Conservation (phyloP, 2,329 filamentous ascomycete genomes). For the Plectosphaerella plurivora region DNA sequence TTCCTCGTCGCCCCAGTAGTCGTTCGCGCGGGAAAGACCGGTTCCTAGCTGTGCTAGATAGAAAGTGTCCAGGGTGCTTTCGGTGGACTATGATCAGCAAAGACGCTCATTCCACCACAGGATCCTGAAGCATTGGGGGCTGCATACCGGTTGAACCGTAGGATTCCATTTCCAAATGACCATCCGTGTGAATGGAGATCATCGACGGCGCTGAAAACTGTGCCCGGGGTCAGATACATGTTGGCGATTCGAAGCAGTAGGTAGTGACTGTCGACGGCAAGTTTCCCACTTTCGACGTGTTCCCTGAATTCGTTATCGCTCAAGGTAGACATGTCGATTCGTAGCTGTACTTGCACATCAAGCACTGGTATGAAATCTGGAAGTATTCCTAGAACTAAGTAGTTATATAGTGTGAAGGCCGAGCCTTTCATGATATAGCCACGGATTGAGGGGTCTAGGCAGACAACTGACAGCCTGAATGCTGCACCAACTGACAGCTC, state of each 20-base stretch:
- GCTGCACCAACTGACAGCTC: too few species aligned
- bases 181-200: constrained; percentile 6
- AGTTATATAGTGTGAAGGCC: too few species aligned
- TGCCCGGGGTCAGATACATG: constrained; percentile 5
- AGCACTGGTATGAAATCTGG: too few species aligned
- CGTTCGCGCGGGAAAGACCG: constrained; percentile 6
- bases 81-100: not conserved
- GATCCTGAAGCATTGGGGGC: too few species aligned
- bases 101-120: not conserved
- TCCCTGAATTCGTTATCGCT: too few species aligned
- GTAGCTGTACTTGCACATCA: too few species aligned
- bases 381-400: too few species aligned
- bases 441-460: too few species aligned
- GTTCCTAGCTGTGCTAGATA: constrained; percentile 10
- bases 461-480: too few species aligned
- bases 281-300: constrained; percentile 3
- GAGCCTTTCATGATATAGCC: too few species aligned
- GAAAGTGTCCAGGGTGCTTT: constrained; percentile 10
- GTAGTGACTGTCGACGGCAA: constrained; percentile 4
- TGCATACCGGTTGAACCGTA: constrained; percentile 7
- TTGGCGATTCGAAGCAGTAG: constrained; percentile 10
- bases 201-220: constrained; percentile 8
- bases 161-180: constrained; percentile 7
- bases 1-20: constrained; percentile 1
- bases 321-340: too few species aligned